Evolutionary conservation across 2,329 filamentous ascomycete genomes (phyloP).

Genomic region (Talaromyces sp.): DNA sequence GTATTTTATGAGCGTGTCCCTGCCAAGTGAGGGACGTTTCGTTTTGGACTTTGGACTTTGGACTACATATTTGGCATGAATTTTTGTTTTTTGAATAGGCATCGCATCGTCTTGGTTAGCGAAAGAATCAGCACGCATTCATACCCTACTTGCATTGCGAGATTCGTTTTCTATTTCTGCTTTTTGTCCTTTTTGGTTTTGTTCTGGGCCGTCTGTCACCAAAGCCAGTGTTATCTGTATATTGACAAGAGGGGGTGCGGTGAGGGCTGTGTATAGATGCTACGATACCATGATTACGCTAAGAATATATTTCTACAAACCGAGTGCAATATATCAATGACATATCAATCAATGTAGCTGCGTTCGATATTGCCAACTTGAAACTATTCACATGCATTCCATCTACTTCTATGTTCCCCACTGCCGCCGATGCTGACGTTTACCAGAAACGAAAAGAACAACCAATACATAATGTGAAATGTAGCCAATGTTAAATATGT

Average conservation of each 20-base stretch:
- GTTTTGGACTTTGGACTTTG: background rate
- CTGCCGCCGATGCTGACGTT: background rate
- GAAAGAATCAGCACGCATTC: background rate
- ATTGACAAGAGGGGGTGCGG: background rate
- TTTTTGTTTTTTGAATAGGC: background rate
- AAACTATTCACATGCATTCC: too few species aligned
- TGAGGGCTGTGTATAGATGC: background rate
- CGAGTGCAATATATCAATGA: background rate
- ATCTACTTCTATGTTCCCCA: too few species aligned
- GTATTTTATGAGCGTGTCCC: slow-evolving; percentile 56
- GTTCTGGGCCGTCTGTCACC: background rate
- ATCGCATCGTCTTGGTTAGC: background rate
- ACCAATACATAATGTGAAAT: too few species aligned
- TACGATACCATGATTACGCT: background rate
- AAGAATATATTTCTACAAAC: background rate
- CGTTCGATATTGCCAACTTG: too few species aligned
- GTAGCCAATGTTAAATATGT: background rate
- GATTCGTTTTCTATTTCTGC: background rate
- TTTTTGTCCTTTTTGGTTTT: background rate
- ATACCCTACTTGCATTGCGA: background rate
- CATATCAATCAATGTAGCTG: too few species aligned
- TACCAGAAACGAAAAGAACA: background rate
- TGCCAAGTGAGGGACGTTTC: slow-evolving; percentile 28
- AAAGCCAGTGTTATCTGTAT: background rate
- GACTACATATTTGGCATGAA: background rate